phyloP scores from a whole-genome alignment of 1,139 yeast species.

The Debaryomycetaceae sp. region DNA sequence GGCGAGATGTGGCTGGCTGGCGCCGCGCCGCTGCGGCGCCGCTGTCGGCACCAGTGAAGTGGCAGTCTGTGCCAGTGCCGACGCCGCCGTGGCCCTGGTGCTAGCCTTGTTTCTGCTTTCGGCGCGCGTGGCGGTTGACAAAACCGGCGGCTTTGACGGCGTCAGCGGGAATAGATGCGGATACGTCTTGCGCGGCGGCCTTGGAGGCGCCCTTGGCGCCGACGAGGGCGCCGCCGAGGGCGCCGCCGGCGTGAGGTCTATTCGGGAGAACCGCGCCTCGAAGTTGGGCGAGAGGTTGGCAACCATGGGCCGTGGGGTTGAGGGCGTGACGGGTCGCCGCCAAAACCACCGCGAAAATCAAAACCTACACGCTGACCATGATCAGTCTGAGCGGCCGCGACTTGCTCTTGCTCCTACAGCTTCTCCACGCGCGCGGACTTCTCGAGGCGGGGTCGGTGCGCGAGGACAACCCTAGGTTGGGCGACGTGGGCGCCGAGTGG shows the following conservation, averaged over 20 bases:
- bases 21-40: not conserved
- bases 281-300: conserved; percentile 9
- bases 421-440: conserved; percentile 20
- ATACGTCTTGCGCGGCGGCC: conserved; percentile 17
- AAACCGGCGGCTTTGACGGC: conserved; percentile 11
- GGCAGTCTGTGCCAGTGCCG: not conserved
- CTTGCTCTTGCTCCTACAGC: conserved; percentile 20
- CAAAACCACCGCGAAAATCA: not conserved
- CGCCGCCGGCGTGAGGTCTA: conserved; percentile 8
- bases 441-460: conserved; percentile 16
- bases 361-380: conserved; percentile 4
- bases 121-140: conserved; percentile 21
- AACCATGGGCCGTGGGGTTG: no score
- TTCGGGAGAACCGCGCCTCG: conserved; percentile 9
- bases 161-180: conserved; percentile 20
- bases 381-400: conserved; percentile 15
- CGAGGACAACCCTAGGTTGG: conserved; percentile 13
- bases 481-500: conserved; percentile 17
- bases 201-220: conserved; percentile 2
- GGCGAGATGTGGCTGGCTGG: conserved; percentile 9
- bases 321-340: not conserved
- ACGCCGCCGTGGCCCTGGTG: conserved; percentile 1
- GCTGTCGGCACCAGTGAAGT: not conserved
- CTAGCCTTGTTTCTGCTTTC: conserved; percentile 12
- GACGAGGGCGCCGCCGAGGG: conserved; percentile 2